These are phyloP conservation scores for Leccinellum rugosiceps DNA, from an alignment of 768 basidiomycete genomes.

Conservation along the genomic window DNA sequence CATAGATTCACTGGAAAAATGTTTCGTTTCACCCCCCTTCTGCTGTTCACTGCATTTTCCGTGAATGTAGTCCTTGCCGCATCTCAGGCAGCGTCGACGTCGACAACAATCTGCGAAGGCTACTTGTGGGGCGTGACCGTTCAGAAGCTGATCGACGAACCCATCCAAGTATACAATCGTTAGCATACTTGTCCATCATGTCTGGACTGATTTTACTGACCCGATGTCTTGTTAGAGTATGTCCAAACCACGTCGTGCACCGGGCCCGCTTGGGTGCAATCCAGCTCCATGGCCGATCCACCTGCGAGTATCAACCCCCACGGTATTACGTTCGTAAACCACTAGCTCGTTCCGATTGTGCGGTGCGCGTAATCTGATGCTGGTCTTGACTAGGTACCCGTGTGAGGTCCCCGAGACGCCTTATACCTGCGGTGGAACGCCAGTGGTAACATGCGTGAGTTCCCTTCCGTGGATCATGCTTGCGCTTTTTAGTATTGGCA, in stretches of 20 bases:
- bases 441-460: conserved; percentile 18
- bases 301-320: conserved; percentile 8
- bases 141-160: background rate
- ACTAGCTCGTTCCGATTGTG: background rate
- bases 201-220: background rate
- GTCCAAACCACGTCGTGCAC: conserved; percentile 6
- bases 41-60: conserved; percentile 1
- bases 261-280: conserved; percentile 16
- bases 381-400: conserved; percentile 6
- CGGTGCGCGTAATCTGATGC: background rate
- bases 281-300: conserved; percentile 16
- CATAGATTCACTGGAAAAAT: background rate
- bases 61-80: background rate
- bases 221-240: conserved; percentile 5
- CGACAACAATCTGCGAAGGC: conserved; percentile 7
- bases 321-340: conserved; percentile 10
- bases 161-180: conserved; percentile 18
- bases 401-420: conserved; percentile 10
- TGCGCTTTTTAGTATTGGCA: background rate
- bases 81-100: background rate
- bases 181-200: background rate
- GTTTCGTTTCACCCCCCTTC: background rate
- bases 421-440: conserved; percentile 10
- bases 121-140: conserved; percentile 19
- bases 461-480: no score